Base-by-base conservation (phyloP, 176 grass and related monocot species). In the Pontederia paniculata region DNA sequence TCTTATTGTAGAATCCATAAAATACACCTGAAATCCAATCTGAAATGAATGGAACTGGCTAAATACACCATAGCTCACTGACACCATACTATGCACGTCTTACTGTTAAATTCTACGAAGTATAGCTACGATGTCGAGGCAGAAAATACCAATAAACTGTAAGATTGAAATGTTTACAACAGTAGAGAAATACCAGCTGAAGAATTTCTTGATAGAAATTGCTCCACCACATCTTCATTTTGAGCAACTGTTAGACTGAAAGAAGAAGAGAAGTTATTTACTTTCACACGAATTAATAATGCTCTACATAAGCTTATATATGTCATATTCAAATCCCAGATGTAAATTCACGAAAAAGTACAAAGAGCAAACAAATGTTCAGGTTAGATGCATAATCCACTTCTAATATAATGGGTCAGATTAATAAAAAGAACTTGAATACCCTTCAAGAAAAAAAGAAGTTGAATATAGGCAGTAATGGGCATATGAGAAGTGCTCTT, bases 181-280 rank as follows among this genome's bases (percentile, higher is more conserved):
- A 31, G 25, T 3, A 62, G n/a, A 25, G 44, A 61, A 69, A 46
- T 88, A 97, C 91, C 91, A 71, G 91, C 91, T 63, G 61, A 87
- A 77, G 74, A 69, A 60, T 84, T 70, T 64, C 47, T 55, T 48
- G 68, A 83, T 19, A 97, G 82, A 53, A 97, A 97, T 52, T 76
- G 61, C 60, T 90, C 63, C 70, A 97, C 82, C 70, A 97, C 86
- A 50, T 81, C 68, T 71, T 97, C 91, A 68, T 97, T 97, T 79
- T 97, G 91, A 12, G 79, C 56, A 21, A 87, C 61, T 31, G 91
- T 97, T 71, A 97, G 76, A 50, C 86, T 97, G 70, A 16, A 57
- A 57, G 19, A 31, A 22, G 21, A 52, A 48, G 37, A 78, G 50
- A 42, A 45, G 50, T n/a, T 70, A 37, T 44, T 42, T 2, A 54